Evolutionary conservation across 805 yeast genomes (phyloP).

Genomic region (Kodamaea lidongshanica): DNA sequence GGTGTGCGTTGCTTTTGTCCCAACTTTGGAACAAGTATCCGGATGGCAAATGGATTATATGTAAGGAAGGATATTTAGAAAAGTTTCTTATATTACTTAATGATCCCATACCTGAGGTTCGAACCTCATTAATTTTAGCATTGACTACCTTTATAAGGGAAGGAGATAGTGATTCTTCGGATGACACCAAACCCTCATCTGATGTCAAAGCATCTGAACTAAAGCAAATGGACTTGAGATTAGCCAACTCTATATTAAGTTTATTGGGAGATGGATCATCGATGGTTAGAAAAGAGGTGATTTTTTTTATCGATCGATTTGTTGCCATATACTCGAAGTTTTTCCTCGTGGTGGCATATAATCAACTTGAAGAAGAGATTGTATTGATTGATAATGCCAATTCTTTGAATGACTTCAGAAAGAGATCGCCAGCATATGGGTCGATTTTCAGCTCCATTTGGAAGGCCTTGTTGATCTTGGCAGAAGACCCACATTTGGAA

Average conservation of each 20-base stretch:
- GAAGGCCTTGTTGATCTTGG: slow-evolving; percentile 72
- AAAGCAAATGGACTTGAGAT: slow-evolving; percentile 60
- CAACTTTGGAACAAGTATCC: slow-evolving; percentile 69
- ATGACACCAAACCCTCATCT: slow-evolving; percentile 12
- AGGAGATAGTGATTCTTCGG: slow-evolving; percentile 6
- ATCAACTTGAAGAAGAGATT: slow-evolving; percentile 76
- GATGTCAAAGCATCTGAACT: slow-evolving; percentile 42
- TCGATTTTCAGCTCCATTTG: slow-evolving; percentile 80
- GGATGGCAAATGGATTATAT: slow-evolving; percentile 67
- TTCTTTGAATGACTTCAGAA: slow-evolving; percentile 55
- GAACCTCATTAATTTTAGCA: slow-evolving; percentile 76
- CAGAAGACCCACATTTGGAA: slow-evolving; percentile 85
- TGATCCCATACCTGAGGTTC: slow-evolving; percentile 93
- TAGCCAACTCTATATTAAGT: slow-evolving; percentile 62
- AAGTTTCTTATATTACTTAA: slow-evolving; percentile 52
- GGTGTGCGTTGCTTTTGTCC: slow-evolving; percentile 79
- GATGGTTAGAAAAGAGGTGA: slow-evolving; percentile 78
- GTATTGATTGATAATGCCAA: slow-evolving; percentile 58
- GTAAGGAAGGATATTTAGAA: slow-evolving; percentile 56
- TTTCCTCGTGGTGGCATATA: slow-evolving; percentile 80
- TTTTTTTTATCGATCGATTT: slow-evolving; percentile 69
- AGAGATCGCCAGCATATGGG: slow-evolving; percentile 77
- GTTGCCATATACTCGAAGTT: slow-evolving; percentile 64
- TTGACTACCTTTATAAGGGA: slow-evolving; percentile 62
- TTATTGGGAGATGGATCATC: slow-evolving; percentile 84